Percentiles rank a stretch among this genome's conserved stretches.
These are phyloP conservation scores for Moesziomyces aphidis DNA, from an alignment of 1,284 basidiomycete species.

Conservation along the genomic window DNA sequence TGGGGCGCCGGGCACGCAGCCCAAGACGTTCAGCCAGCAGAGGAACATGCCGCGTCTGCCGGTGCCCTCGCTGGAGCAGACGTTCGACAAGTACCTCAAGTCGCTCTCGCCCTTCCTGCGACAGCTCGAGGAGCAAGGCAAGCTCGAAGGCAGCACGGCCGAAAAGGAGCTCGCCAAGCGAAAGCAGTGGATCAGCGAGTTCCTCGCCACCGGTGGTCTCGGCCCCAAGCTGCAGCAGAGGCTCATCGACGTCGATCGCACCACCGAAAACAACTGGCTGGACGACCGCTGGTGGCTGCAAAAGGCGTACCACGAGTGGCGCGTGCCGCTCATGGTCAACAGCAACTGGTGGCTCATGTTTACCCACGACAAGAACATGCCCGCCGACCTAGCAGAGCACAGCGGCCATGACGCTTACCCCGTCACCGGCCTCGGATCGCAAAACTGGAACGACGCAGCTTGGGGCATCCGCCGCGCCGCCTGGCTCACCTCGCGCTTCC, in stretches of 20 bases:
- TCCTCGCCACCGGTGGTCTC: slow-evolving; percentile 75
- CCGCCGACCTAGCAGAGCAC: slow-evolving; percentile 58
- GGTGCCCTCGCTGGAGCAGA: slow-evolving; percentile 81
- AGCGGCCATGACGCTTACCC: slow-evolving; percentile 62
- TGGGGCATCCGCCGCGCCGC: slow-evolving; percentile 90
- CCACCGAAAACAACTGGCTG: slow-evolving; percentile 92
- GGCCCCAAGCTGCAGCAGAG: slow-evolving; percentile 82
- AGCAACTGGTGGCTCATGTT: slow-evolving; percentile 99
- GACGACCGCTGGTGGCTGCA: slow-evolving; percentile 94
- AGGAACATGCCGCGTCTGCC: slow-evolving; percentile 77
- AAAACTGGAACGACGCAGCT: slow-evolving; percentile 68
- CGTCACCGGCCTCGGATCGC: slow-evolving; percentile 34
- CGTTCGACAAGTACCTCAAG: slow-evolving; percentile 82
- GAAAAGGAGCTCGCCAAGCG: slow-evolving; percentile 75
- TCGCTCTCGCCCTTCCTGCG: slow-evolving; percentile 84
- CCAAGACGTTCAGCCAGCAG: slow-evolving; percentile 70
- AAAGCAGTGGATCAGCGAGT: slow-evolving; percentile 77
- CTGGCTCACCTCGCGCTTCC: slow-evolving; percentile 81
- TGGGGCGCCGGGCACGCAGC: slow-evolving; percentile 47
- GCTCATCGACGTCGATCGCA: slow-evolving; percentile 83
- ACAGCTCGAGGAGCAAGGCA: slow-evolving; percentile 70
- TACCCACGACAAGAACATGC: slow-evolving; percentile 71
- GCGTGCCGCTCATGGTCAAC: slow-evolving; percentile 86
- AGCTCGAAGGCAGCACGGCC: slow-evolving; percentile 73
- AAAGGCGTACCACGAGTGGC: slow-evolving; percentile 90